Conservation (phyloP, 768 basidiomycete species). For the Pleurotus tuber-regium region DNA sequence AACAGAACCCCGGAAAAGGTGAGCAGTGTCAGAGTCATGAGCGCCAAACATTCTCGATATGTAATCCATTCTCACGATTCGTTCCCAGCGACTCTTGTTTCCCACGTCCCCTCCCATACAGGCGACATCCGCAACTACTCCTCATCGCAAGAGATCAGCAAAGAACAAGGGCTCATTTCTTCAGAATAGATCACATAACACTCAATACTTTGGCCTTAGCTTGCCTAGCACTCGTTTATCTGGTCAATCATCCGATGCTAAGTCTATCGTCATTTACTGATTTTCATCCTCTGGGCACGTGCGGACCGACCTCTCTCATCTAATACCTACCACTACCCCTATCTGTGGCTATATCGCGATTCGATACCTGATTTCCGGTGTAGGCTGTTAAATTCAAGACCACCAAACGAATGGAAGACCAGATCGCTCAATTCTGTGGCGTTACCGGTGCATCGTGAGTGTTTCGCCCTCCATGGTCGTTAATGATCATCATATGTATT, state of each 20-base stretch:
- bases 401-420: slow-evolving; percentile 46
- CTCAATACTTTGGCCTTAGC: slow-evolving; percentile 2
- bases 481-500: not conserved
- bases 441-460: slow-evolving; percentile 75
- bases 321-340: not conserved
- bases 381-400: slow-evolving; percentile 12
- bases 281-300: not conserved
- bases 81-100: no score
- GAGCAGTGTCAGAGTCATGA: no score
- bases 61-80: no score
- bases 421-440: slow-evolving; percentile 55
- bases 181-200: not conserved
- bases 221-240: slow-evolving; percentile 1
- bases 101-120: no score
- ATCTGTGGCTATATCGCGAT: not conserved
- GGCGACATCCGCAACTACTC: no score
- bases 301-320: not conserved
- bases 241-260: not conserved
- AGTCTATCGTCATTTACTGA: not conserved
- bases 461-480: not conserved
- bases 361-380: not conserved
- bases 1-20: no score
- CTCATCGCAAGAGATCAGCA: no score
- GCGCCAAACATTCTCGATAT: no score
- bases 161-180: not conserved